Base-by-base conservation (phyloP, 768 basidiomycete species). In the Clavulina sp. region DNA sequence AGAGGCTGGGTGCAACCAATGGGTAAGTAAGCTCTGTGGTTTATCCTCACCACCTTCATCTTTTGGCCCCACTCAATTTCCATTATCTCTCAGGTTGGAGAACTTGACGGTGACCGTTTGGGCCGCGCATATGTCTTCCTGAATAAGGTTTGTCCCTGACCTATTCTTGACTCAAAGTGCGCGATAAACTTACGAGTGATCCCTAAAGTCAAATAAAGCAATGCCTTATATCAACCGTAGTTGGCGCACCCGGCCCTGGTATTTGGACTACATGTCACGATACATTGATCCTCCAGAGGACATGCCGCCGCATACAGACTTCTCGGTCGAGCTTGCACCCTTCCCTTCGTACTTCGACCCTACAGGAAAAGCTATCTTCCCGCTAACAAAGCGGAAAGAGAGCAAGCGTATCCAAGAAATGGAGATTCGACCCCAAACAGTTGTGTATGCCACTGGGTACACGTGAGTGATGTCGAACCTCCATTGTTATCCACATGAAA, bases 41-140 rank as follows among this genome's bases (percentile, higher is more conserved):
- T 36, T 44, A 6, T 30, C 31, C 52, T 4, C 9, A 16, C 6
- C 29, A 23, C 43, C 48, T 21, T 26, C 13, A 7, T 32, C 9
- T 41, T 33, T 26, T 54, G 41, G 23, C 50, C 33, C n/a, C n/a
- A n/a, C n/a, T n/a, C n/a, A n/a, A n/a, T n/a, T n/a, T n/a, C n/a
- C 50, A 51, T 32, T 52, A 23, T 41, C n/a, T 32, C 18, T 4
- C 32, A 73, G 71, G 69, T 73, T 18, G 77, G 75, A 1, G 74
- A 76, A 58, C 65, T 77, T 1, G 73, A 73, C 18, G 65, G 69
- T 0, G 71, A 72, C 24, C 64, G 74, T 30, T 66, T 76, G 26
- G 77, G 77, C 1, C 63, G 77, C 43, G 76, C 77, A 18, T 80
- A 78, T 60, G 76, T 77, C 26, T 80, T 80, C 60, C 62, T 79